Evolutionary conservation across 2,329 filamentous ascomycete species (phyloP).

Genomic region (Colletotrichum tropicale): DNA sequence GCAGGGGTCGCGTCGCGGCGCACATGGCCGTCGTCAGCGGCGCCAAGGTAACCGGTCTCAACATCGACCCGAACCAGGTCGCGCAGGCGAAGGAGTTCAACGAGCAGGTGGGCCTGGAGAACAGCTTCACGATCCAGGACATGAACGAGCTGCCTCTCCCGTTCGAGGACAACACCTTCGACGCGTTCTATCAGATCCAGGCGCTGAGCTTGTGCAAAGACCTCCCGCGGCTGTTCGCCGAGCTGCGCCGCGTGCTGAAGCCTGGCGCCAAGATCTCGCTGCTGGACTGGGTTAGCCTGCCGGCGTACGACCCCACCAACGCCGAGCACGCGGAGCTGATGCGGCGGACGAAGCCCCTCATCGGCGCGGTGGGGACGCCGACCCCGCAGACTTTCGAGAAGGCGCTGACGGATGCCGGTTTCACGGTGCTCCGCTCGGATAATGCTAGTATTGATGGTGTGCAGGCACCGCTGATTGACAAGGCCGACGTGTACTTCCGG

Average conservation of each 20-base stretch:
- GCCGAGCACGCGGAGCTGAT: constrained; percentile 54
- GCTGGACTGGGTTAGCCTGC: constrained; percentile 58
- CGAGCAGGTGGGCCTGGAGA: constrained; percentile 43
- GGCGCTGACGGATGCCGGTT: constrained; percentile 50
- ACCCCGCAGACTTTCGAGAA: constrained; percentile 51
- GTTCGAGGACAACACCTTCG: constrained; percentile 52
- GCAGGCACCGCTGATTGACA: constrained; percentile 57
- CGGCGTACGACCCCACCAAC: constrained; percentile 50
- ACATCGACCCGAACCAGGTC: constrained; percentile 59
- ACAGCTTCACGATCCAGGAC: constrained; percentile 54
- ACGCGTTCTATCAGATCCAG: constrained; percentile 63
- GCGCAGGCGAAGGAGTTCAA: constrained; percentile 50
- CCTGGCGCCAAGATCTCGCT: constrained; percentile 55
- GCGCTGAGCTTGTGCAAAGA: constrained; percentile 59
- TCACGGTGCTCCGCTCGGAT: constrained; percentile 50
- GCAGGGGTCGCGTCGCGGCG: constrained; percentile 56
- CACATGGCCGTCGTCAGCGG: constrained; percentile 55
- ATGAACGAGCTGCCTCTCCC: constrained; percentile 57
- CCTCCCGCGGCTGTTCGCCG: constrained; percentile 47
- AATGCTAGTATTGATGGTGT: constrained; percentile 56
- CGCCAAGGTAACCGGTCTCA: constrained; percentile 53
- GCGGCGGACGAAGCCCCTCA: constrained; percentile 58
- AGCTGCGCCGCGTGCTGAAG: constrained; percentile 53
- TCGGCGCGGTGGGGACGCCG: constrained; percentile 59
- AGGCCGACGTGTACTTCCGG: constrained; percentile 59